A percentile compares a stretch with the other conserved stretches of the same genome.
These are phyloP conservation scores for Umbilicus rupestris DNA, from an alignment of 164 flowering plant species.

Conservation along the genomic window DNA sequence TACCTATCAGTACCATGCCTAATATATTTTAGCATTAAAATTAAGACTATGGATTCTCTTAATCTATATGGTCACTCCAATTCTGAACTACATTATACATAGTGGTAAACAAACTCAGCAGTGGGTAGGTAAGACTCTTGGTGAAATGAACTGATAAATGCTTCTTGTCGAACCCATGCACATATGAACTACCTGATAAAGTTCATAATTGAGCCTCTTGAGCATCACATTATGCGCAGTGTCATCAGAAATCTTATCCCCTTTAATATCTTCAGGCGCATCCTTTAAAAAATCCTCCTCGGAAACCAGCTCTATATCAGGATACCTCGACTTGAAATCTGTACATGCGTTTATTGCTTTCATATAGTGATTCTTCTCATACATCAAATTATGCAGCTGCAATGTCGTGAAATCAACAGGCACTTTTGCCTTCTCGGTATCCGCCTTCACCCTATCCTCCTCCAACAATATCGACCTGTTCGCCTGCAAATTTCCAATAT, in stretches of 20 bases:
- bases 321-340: conserved; percentile 88
- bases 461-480: conserved; percentile 76
- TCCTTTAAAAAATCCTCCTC: conserved; percentile 68
- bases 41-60: not conserved
- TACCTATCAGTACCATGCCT: not conserved
- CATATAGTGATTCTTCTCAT: conserved; percentile 86
- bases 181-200: conserved; percentile 52
- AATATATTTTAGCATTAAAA: not conserved
- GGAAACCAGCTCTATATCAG: conserved; percentile 84
- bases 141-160: not conserved
- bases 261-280: conserved; percentile 74
- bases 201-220: conserved; percentile 82
- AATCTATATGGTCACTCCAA: not conserved
- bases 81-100: not conserved
- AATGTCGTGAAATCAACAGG: conserved; percentile 86
- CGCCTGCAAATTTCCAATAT: conserved; percentile 26
- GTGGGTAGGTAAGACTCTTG: not conserved
- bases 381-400: conserved; percentile 95
- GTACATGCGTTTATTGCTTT: conserved; percentile 96
- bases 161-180: not conserved
- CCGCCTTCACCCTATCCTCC: conserved; percentile 77
- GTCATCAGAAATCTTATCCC: conserved; percentile 35
- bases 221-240: conserved; percentile 71
- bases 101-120: not conserved
- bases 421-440: conserved; percentile 85